These are phyloP conservation scores for Porphyridium purpureum DNA, from an alignment of 23 red algal species.

Conservation along the genomic window DNA sequence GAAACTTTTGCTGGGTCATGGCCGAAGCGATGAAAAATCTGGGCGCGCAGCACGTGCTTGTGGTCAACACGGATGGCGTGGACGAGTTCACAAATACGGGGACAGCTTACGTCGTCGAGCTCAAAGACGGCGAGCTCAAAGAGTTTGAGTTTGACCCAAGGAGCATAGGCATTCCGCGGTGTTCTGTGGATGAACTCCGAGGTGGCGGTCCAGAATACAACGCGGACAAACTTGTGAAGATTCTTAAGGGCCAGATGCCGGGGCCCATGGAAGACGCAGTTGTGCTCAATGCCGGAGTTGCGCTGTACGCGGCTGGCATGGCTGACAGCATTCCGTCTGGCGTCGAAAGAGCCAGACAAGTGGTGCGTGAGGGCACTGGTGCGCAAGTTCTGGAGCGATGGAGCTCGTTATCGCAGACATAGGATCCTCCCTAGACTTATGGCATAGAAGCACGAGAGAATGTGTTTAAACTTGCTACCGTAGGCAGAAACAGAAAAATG, in stretches of 20 bases:
- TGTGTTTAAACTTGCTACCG: too few relatives aligned
- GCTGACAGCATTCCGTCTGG: conserved; percentile 28
- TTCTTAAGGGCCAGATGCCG: conserved; percentile 21
- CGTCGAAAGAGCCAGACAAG: conserved; percentile 16
- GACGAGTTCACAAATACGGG: conserved; percentile 84
- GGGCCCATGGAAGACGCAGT: conserved; percentile 72
- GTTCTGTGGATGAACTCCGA: conserved; percentile 28
- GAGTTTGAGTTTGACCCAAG: conserved; percentile 30
- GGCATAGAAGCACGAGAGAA: too few relatives aligned
- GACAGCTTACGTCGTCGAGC: conserved; percentile 47
- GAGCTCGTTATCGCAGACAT: conserved; percentile 1
- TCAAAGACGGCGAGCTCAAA: conserved; percentile 19
- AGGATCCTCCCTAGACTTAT: too few relatives aligned
- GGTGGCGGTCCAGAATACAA: conserved; percentile 69
- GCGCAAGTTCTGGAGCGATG: conserved; percentile 30
- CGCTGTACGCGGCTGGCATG: conserved; percentile 60
- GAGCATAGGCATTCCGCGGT: conserved; percentile 38
- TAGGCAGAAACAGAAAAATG: too few relatives aligned
- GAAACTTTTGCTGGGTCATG: conserved; percentile 39
- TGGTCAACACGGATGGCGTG: conserved; percentile 72
- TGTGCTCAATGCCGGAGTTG: conserved; percentile 74
- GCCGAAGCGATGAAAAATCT: conserved; percentile 46
- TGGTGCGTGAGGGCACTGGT: conserved; percentile 26
- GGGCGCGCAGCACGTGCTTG: conserved; percentile 40
- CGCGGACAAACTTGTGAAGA: conserved; percentile 30